Evolutionary conservation across 768 basidiomycete genomes (phyloP).

Genomic region (Tephrocybe sp.): DNA sequence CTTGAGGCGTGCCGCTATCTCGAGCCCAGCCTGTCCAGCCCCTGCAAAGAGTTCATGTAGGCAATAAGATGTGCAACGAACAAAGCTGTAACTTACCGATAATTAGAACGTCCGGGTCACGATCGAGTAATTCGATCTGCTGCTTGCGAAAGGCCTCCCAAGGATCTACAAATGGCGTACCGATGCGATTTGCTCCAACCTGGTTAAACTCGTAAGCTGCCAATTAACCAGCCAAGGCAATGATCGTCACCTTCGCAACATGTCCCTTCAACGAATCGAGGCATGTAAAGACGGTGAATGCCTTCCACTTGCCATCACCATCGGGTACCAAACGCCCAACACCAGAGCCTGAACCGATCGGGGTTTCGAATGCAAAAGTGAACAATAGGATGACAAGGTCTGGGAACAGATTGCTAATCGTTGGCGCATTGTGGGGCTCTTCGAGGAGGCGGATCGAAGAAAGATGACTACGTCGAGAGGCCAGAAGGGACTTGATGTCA

Average conservation of each 20-base stretch:
- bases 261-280: slow-evolving; percentile 43
- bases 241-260: slow-evolving; percentile 35
- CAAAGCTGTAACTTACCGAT: slow-evolving; percentile 34
- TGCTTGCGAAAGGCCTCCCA: slow-evolving; percentile 43
- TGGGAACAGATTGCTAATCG: slow-evolving; percentile 9
- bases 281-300: slow-evolving; percentile 50
- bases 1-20: slow-evolving; percentile 63
- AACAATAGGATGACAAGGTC: slow-evolving; percentile 9
- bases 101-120: slow-evolving; percentile 51
- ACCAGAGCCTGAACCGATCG: slow-evolving; percentile 39
- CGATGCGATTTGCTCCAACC: slow-evolving; percentile 11
- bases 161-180: slow-evolving; percentile 5
- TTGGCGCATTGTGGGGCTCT: slow-evolving; percentile 7
- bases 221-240: slow-evolving; percentile 19
- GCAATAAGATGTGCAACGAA: background rate
- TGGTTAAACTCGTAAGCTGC: background rate
- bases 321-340: slow-evolving; percentile 51
- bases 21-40: slow-evolving; percentile 56
- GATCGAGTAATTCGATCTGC: slow-evolving; percentile 41
- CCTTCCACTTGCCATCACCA: slow-evolving; percentile 44
- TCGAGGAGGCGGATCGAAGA: slow-evolving; percentile 4
- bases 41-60: background rate
- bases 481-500: slow-evolving; percentile 7
- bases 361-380: slow-evolving; percentile 45
- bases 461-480: background rate